These are phyloP conservation scores for Kalmusia sp. DNA, from an alignment of 2,329 filamentous ascomycete genomes.

Conservation along the genomic window DNA sequence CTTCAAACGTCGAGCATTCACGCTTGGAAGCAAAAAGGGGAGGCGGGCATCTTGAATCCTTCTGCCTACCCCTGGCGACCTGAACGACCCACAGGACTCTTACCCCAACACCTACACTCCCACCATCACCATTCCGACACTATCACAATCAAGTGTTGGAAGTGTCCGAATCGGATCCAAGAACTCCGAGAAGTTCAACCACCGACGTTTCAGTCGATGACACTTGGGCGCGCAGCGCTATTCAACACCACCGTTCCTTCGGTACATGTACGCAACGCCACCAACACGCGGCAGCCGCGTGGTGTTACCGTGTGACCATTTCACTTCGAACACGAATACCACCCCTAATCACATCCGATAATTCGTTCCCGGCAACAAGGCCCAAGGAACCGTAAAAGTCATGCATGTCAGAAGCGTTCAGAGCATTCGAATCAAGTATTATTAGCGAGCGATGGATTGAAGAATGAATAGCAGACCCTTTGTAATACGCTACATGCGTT, in stretches of 20 bases:
- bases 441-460: constrained; percentile 1
- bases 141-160: constrained; percentile 41
- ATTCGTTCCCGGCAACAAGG: neutral
- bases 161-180: constrained; percentile 18
- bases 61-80: too few relatives aligned
- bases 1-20: constrained; percentile 34
- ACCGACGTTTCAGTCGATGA: neutral
- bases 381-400: neutral
- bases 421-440: neutral
- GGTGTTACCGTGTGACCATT: constrained; percentile 3
- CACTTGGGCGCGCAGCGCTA: neutral
- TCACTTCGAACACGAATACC: neutral
- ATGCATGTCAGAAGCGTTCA: neutral
- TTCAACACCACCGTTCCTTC: constrained; percentile 3
- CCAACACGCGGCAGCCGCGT: constrained; percentile 1
- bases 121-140: neutral
- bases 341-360: neutral
- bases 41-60: constrained; percentile 26
- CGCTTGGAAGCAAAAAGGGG: constrained; percentile 42
- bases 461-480: neutral
- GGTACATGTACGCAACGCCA: neutral
- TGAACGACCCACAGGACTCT: neutral
- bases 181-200: neutral
- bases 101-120: neutral
- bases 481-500: neutral